Base-by-base conservation (phyloP, 345 rosid species). In the Brassica incana region DNA sequence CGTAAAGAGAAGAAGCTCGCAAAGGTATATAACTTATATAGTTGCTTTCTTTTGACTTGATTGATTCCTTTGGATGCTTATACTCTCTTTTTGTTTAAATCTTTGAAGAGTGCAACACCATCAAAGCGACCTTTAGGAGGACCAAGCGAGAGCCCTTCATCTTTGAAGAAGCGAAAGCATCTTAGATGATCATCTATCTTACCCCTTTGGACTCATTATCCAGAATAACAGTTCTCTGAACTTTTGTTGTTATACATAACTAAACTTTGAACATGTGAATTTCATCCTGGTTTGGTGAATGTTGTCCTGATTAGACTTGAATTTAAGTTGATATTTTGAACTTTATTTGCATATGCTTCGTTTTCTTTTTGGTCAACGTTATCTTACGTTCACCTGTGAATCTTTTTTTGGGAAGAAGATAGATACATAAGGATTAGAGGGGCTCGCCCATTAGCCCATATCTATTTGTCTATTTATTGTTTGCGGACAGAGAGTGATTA, bases 1-100 rank as follows among this genome's bases (percentile, higher is more conserved):
- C 96, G 97, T 1, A 96, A 96, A 83, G 99, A 96, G 83, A 96
- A 96, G 90, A 96, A 96, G 83, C 94, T 93, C 72, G 94, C 97
- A 52, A 93, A 96, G 98, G 99, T 96, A 3, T 48, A 2, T 9
- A 10, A 11, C 11, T 56, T 69, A 32, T 35, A 5, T 25, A 52
- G 40, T 52, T 56, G 36, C 20, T 62, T 54, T 32, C 70, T 75
- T 62, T 54, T 20, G 8, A 59, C 73, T n/a, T 62, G 54, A 63
- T n/a, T 62, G 38, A 38, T 62, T 36, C 27, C 8, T 9, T 59
- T 33, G 66, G 35, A 67, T 67, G 30, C 60, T 72, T 71, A 45
- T 59, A 18, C 11, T 29, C 27, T 16, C 11, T 6, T 8, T 48
- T 67, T 56, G 2, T 48, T 66, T 65, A 4, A 75, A 69, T 48